phyloP scores from a whole-genome alignment of 1,284 basidiomycete genomes.

The Cryptococcus sp. region DNA sequence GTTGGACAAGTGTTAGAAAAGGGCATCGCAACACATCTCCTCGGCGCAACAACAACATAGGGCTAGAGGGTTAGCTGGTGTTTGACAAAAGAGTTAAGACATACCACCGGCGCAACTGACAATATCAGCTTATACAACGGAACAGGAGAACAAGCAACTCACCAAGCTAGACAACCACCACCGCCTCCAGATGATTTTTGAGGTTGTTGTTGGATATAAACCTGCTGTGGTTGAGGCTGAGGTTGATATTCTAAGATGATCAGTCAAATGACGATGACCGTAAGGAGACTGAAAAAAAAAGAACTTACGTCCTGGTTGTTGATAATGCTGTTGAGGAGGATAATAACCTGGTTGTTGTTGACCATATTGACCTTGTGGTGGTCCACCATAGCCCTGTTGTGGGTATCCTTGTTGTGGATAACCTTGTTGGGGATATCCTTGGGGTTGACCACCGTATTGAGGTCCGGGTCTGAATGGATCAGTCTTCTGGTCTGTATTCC shows the following conservation, averaged over 20 bases:
- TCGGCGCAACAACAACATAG: constrained; percentile 42
- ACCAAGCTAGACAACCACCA: constrained; percentile 29
- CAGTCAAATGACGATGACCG: background rate
- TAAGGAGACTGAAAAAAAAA: background rate
- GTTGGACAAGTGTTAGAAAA: constrained; percentile 14
- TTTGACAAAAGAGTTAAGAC: constrained; percentile 3
- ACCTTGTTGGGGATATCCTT: constrained; percentile 6
- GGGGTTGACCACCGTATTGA: constrained; percentile 1
- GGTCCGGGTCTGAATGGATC: background rate
- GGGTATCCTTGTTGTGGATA: constrained; percentile 9
- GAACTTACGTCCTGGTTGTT: constrained; percentile 29
- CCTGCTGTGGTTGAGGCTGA: constrained; percentile 41
- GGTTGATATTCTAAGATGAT: constrained; percentile 21
- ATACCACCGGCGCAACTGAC: constrained; percentile 10
- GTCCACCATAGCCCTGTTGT: constrained; percentile 35
- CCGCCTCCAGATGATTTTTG: constrained; percentile 24
- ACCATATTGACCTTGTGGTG: constrained; percentile 32
- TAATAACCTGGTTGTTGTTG: constrained; percentile 10
- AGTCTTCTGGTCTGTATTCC: background rate
- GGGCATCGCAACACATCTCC: constrained; percentile 32
- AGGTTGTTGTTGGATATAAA: constrained; percentile 40
- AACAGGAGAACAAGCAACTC: constrained; percentile 1
- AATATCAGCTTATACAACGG: background rate
- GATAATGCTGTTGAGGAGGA: constrained; percentile 25
- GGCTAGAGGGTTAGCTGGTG: constrained; percentile 5